Conservation (phyloP, 352 stramenopile species). For the Phytophthora pinifolia region DNA sequence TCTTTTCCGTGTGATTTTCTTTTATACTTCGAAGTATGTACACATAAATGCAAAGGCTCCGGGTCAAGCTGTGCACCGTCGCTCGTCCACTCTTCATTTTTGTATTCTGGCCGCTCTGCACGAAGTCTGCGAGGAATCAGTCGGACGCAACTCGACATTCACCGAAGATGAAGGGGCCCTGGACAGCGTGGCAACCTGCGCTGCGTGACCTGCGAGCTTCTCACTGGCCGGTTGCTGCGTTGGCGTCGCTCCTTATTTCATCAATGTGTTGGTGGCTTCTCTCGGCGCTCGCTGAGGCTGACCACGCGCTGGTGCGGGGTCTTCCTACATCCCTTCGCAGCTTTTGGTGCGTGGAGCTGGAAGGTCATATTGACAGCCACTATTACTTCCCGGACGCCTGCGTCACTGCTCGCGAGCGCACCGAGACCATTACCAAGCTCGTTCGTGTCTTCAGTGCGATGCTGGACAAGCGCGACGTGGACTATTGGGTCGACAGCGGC, state of each 20-base stretch:
- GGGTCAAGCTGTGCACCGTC: neutral
- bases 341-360: conserved; percentile 36
- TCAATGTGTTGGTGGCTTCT: conserved; percentile 21
- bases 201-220: conserved; percentile 5
- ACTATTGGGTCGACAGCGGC: conserved; percentile 74
- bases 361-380: conserved; percentile 42
- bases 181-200: conserved; percentile 1
- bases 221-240: conserved; percentile 6
- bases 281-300: conserved; percentile 23
- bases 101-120: neutral
- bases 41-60: no score
- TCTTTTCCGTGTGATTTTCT: no score
- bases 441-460: conserved; percentile 42
- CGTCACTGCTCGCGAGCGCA: conserved; percentile 39
- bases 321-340: conserved; percentile 13
- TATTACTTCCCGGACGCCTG: conserved; percentile 40
- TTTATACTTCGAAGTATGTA: no score
- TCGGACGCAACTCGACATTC: neutral
- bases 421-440: conserved; percentile 38
- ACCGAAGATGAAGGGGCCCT: neutral
- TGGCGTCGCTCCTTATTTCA: conserved; percentile 8
- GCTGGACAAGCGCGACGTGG: conserved; percentile 41
- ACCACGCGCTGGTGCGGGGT: conserved; percentile 18
- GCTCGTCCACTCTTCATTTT: conserved; percentile 4
- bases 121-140: no score